These are phyloP conservation scores for Earliella scabrosa DNA, from an alignment of 1,284 basidiomycete genomes.

Conservation along the genomic window DNA sequence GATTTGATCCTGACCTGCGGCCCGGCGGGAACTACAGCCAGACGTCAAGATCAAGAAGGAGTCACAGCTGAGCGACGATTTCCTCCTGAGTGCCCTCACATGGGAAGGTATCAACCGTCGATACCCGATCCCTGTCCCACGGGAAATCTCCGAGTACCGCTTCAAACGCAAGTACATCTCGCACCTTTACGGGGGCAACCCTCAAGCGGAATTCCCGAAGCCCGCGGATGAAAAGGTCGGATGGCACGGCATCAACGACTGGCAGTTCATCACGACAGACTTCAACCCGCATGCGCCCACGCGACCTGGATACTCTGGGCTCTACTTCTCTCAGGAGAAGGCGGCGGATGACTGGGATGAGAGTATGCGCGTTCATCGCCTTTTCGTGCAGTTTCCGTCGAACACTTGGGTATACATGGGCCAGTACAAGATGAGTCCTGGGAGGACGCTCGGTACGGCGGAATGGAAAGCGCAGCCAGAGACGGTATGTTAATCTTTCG, in stretches of 20 bases:
- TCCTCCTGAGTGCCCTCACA: slow-evolving; percentile 6
- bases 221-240: not conserved
- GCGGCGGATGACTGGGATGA: not conserved
- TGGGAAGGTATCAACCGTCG: slow-evolving; percentile 14
- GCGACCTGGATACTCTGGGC: slow-evolving; percentile 7
- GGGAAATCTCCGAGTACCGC: slow-evolving; percentile 5
- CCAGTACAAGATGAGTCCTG: slow-evolving; percentile 1
- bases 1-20: no score
- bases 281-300: slow-evolving; percentile 12
- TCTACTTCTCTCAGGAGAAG: not conserved
- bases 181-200: slow-evolving; percentile 38
- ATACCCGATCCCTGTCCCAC: slow-evolving; percentile 13
- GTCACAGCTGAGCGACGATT: slow-evolving; percentile 9
- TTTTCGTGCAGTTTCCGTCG: not conserved
- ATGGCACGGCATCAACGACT: slow-evolving; percentile 13
- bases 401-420: slow-evolving; percentile 11
- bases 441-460: not conserved
- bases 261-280: slow-evolving; percentile 7
- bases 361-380: not conserved
- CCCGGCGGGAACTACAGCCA: not conserved
- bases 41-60: slow-evolving; percentile 17
- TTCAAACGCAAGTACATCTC: slow-evolving; percentile 37
- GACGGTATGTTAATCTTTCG: no score
- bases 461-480: slow-evolving; percentile 3
- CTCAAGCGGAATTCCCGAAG: slow-evolving; percentile 32